Conservation (phyloP, 805 yeast species). For the Danielozyma ontarioensis region DNA sequence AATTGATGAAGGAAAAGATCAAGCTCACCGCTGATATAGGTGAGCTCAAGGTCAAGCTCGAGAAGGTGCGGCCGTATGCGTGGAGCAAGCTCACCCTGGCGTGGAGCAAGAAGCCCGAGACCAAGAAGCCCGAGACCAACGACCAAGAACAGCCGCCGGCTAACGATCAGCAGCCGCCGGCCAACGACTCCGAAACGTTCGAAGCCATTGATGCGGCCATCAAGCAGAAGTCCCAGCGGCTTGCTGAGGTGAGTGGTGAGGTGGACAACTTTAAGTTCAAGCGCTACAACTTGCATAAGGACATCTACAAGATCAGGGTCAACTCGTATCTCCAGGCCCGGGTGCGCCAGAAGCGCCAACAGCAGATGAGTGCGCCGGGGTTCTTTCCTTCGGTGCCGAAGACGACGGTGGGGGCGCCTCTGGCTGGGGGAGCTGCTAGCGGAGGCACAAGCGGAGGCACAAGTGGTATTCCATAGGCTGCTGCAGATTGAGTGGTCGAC, state of each 20-base stretch:
- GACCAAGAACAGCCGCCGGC: constrained; percentile 18
- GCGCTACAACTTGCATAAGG: constrained; percentile 34
- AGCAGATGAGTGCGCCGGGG: constrained; percentile 28
- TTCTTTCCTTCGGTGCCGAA: constrained; percentile 31
- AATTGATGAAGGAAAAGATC: constrained; percentile 15
- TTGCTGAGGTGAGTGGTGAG: constrained; percentile 10
- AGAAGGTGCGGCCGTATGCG: constrained; percentile 26
- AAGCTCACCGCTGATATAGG: constrained; percentile 14
- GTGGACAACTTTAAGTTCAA: constrained; percentile 30
- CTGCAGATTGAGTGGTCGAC: too few species aligned
- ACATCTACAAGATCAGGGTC: constrained; percentile 39
- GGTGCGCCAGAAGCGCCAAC: constrained; percentile 21
- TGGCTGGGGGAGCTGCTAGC: too few species aligned
- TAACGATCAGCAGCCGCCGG: constrained; percentile 15
- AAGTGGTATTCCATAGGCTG: too few species aligned
- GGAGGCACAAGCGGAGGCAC: too few species aligned
- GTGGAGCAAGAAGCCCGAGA: constrained; percentile 10
- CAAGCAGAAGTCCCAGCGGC: constrained; percentile 8
- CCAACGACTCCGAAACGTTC: constrained; percentile 9
- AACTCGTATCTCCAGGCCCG: constrained; percentile 29
- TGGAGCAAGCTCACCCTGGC: constrained; percentile 24
- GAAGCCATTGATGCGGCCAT: constrained; percentile 10
- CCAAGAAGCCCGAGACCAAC: constrained; percentile 3
- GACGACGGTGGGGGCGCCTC: too few species aligned
- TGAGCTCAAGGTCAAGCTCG: constrained; percentile 17